phyloP scores from a whole-genome alignment of 2,329 filamentous ascomycete genomes.

The Volutella citrinella region DNA sequence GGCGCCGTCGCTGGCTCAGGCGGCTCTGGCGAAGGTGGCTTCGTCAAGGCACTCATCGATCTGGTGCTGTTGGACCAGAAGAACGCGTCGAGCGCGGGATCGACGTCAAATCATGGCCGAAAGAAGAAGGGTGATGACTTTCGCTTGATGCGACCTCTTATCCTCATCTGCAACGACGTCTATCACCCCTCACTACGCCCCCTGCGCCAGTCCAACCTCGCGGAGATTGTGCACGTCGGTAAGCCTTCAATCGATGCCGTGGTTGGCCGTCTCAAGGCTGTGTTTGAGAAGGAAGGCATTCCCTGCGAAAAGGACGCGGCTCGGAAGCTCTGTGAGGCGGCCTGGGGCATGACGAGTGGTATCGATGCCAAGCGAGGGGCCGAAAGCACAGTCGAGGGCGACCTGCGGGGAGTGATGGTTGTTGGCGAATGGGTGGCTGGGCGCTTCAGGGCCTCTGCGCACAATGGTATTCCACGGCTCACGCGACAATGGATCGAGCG shows the following conservation, averaged over 20 bases:
- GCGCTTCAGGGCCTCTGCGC: slow-evolving; percentile 54
- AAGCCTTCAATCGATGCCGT: slow-evolving; percentile 87
- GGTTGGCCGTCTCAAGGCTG: slow-evolving; percentile 71
- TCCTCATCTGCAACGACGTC: slow-evolving; percentile 95
- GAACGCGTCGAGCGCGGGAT: slow-evolving; percentile 48
- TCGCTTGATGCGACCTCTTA: slow-evolving; percentile 78
- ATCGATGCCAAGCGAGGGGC: slow-evolving; percentile 66
- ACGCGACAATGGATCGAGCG: slow-evolving; percentile 76
- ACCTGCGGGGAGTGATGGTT: slow-evolving; percentile 80
- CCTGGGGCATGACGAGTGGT: slow-evolving; percentile 75
- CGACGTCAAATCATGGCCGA: slow-evolving; percentile 15
- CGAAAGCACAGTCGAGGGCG: slow-evolving; percentile 66
- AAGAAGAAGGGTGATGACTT: slow-evolving; percentile 85
- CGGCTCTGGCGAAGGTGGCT: slow-evolving; percentile 81
- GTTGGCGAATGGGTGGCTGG: slow-evolving; percentile 84
- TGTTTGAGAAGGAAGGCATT: slow-evolving; percentile 89
- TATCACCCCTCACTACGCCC: slow-evolving; percentile 88
- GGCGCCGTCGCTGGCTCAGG: slow-evolving; percentile 83
- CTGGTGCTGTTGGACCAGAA: slow-evolving; percentile 82
- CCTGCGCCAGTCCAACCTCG: slow-evolving; percentile 77
- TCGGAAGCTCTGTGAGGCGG: slow-evolving; percentile 76
- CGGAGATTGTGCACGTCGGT: slow-evolving; percentile 88
- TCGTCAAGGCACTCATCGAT: slow-evolving; percentile 92
- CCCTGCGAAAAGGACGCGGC: slow-evolving; percentile 86
- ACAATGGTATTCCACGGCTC: slow-evolving; percentile 44